A percentile compares a stretch with the other conserved stretches of the same genome.
These are phyloP conservation scores for Cryptococcus sp. DNA, from an alignment of 1,284 basidiomycete species.

Conservation along the genomic window DNA sequence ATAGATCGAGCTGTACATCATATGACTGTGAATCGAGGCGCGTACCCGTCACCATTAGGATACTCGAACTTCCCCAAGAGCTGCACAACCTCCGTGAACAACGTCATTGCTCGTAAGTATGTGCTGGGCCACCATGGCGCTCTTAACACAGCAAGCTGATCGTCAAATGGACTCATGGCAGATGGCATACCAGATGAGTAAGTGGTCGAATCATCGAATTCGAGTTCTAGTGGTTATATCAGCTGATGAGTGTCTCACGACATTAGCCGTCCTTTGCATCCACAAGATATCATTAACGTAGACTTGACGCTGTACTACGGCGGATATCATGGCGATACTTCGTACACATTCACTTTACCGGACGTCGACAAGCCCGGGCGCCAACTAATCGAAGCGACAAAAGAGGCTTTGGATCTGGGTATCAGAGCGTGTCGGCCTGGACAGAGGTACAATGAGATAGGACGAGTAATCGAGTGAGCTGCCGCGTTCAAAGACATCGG, in stretches of 20 bases:
- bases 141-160: too few relatives aligned
- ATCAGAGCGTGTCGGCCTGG: slow-evolving; percentile 78
- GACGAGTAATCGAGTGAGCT: slow-evolving; percentile 68
- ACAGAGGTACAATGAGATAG: slow-evolving; percentile 70
- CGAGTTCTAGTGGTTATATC: background rate
- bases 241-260: background rate
- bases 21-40: slow-evolving; percentile 65
- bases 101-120: slow-evolving; percentile 57
- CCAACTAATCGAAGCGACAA: slow-evolving; percentile 65
- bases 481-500: background rate
- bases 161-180: slow-evolving; percentile 1
- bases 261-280: slow-evolving; percentile 69
- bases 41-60: slow-evolving; percentile 83
- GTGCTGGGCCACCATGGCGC: background rate
- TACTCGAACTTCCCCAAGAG: slow-evolving; percentile 82
- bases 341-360: slow-evolving; percentile 75
- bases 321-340: slow-evolving; percentile 85
- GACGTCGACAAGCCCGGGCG: slow-evolving; percentile 67
- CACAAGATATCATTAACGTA: slow-evolving; percentile 80
- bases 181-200: slow-evolving; percentile 46
- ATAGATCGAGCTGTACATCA: slow-evolving; percentile 73
- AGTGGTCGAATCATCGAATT: background rate
- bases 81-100: slow-evolving; percentile 80
- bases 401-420: slow-evolving; percentile 68
- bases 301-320: slow-evolving; percentile 77